Evolutionary conservation across 352 stramenopile species (phyloP), one percentile per base, ranked within the genome.

Genomic region (Pythium sukuiense): DNA sequence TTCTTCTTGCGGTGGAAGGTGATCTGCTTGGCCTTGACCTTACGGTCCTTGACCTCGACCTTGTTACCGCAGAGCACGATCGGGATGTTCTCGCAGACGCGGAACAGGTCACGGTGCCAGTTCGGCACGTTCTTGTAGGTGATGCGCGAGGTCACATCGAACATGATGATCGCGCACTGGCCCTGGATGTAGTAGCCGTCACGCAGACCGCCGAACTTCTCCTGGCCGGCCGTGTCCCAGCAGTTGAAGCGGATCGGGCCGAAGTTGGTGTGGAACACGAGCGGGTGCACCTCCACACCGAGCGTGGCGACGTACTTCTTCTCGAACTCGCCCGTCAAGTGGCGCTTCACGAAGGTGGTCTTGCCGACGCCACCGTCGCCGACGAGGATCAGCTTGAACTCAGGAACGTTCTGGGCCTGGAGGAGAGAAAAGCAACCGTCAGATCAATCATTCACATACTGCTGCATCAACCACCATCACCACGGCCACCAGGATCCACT

Each of bases 1-100:
- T 99, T 99, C 90, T 99, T 99, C 90, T 99, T 99, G 74, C 97
- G 93, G 86, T 99, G 97, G 89, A 99, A 99, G 35, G 96, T 99
- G 72, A 99, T 99, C 83, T 99, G 97, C 89, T 99, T 99, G 57
- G 97, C 97, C 89, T 99, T 99, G 16, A 99, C 98, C 91, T 99
- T 99, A 69, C 98, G 92, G 79, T 99, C 98, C 88, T 99, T 99
- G 74, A 99, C 98, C 83, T 99, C 98, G 16, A 99, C 97, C 93
- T 99, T 99, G 91, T 99, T 99, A 60, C 98, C 98, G 56, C 89
- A 98, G 35, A 99, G 84, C 61, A 99, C 98, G 70, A 99, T 99
- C 43, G 98, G 98, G 70, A 99, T 99, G 81, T 99, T 99, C 79
- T 99, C 98, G 82, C 98, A 99, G 24, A 99, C 97, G 61, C 98